Conservation (phyloP, 2,329 filamentous ascomycete genomes). For the Zymoseptoria passerinii region DNA sequence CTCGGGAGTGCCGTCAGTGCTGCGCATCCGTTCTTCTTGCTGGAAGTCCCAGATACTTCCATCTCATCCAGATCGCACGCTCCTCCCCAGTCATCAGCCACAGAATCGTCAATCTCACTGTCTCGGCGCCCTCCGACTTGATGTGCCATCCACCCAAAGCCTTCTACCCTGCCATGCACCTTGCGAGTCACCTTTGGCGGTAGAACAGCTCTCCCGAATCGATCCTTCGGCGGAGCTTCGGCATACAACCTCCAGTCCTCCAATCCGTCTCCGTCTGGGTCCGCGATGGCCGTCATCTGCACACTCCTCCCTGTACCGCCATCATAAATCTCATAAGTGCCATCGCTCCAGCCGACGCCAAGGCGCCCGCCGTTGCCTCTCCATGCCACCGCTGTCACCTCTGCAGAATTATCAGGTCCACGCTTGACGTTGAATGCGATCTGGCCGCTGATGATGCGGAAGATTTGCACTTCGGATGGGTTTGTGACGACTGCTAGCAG, state of each 20-base stretch:
- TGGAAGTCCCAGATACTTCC: conserved; percentile 34
- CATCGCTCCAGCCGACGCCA: conserved; percentile 77
- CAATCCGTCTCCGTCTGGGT: conserved; percentile 1
- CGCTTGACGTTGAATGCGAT: conserved; percentile 49
- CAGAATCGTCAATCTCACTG: conserved; percentile 15
- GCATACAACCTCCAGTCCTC: conserved; percentile 19
- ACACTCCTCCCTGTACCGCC: conserved; percentile 23
- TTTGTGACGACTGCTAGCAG: conserved; percentile 63
- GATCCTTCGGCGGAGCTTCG: neutral
- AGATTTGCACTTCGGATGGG: conserved; percentile 64
- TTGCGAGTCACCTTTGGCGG: neutral
- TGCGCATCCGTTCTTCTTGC: neutral
- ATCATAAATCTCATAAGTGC: conserved; percentile 41
- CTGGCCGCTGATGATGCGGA: conserved; percentile 72
- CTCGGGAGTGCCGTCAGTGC: conserved; percentile 46
- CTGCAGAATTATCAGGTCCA: conserved; percentile 27
- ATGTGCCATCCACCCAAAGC: conserved; percentile 22
- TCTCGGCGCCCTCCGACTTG: conserved; percentile 24
- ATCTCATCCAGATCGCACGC: conserved; percentile 5
- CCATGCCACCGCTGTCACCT: conserved; percentile 37
- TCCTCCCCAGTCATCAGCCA: conserved; percentile 23
- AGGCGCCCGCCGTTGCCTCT: conserved; percentile 45
- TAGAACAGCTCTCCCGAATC: neutral
- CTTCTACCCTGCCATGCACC: conserved; percentile 5
- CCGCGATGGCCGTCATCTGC: conserved; percentile 5